phyloP scores from a whole-genome alignment of 306 rosid species.

The Begonia masoniana region DNA sequence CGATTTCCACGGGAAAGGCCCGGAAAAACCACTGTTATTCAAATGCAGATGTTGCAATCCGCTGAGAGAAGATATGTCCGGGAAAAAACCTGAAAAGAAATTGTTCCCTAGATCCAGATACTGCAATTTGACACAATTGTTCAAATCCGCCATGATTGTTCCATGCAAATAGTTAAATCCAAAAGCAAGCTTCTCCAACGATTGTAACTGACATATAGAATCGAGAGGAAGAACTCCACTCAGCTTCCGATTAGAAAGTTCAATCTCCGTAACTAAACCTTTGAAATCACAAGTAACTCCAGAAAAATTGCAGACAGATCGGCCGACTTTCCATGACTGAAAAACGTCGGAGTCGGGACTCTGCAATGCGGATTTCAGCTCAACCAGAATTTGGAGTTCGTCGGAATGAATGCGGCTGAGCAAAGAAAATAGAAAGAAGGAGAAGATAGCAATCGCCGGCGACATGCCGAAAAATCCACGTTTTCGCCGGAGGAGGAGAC shows the following conservation, averaged over 20 bases:
- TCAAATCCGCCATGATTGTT: constrained; percentile 29
- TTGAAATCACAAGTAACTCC: constrained; percentile 47
- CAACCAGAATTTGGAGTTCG: constrained; percentile 37
- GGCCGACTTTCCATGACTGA: constrained; percentile 34
- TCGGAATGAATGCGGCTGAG: constrained; percentile 12
- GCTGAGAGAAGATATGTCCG: constrained; percentile 48
- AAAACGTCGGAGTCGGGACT: constrained; percentile 21
- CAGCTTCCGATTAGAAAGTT: constrained; percentile 27
- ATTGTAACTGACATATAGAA: constrained; percentile 41
- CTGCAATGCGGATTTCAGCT: constrained; percentile 35
- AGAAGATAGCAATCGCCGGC: too few species aligned
- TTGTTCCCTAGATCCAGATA: constrained; percentile 54
- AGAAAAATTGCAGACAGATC: constrained; percentile 30
- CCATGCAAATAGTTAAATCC: constrained; percentile 41
- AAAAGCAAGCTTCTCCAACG: constrained; percentile 37
- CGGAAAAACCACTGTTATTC: constrained; percentile 51
- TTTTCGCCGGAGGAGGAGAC: too few species aligned
- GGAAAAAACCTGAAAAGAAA: constrained; percentile 42
- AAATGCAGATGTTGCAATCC: constrained; percentile 35
- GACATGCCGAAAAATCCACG: too few species aligned
- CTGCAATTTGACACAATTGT: constrained; percentile 43
- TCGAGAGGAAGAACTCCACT: constrained; percentile 50
- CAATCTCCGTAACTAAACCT: constrained; percentile 50
- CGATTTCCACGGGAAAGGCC: constrained; percentile 78
- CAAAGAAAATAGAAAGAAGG: too few species aligned